These are phyloP conservation scores for Claviceps sp. DNA, from an alignment of 2,329 filamentous ascomycete genomes.

Conservation along the genomic window DNA sequence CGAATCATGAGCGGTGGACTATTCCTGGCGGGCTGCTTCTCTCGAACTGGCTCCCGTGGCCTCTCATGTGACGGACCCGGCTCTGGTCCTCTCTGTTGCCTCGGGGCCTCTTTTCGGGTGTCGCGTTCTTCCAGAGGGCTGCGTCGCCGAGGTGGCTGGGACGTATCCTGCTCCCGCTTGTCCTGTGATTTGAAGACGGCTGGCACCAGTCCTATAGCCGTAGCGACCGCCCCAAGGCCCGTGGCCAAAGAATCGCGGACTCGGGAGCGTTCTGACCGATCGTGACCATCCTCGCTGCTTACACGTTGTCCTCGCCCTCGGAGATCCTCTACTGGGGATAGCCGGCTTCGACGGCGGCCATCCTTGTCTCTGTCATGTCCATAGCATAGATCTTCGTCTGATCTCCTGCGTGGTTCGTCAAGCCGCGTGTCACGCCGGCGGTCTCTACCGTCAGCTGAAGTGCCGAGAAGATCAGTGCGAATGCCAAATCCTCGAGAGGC, in stretches of 20 bases:
- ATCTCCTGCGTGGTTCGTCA: constrained; percentile 17
- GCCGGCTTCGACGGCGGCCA: constrained; percentile 14
- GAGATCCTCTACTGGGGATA: constrained; percentile 13
- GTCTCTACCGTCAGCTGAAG: constrained; percentile 30
- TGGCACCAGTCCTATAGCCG: constrained; percentile 30
- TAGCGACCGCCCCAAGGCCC: constrained; percentile 35
- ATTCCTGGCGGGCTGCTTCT: constrained; percentile 1
- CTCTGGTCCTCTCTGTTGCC: constrained; percentile 10
- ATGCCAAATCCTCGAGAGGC: constrained; percentile 38
- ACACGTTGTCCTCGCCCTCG: constrained; percentile 18
- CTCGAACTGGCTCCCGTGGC: background rate
- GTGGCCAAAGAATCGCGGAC: constrained; percentile 34
- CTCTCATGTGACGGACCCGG: constrained; percentile 5
- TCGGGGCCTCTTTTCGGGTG: constrained; percentile 6
- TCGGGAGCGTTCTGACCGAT: constrained; percentile 28
- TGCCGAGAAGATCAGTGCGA: constrained; percentile 25
- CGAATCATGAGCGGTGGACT: constrained; percentile 1
- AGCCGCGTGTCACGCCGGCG: constrained; percentile 19
- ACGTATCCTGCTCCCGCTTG: constrained; percentile 22
- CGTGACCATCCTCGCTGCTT: constrained; percentile 15
- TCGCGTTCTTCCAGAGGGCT: constrained; percentile 20
- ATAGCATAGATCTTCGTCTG: constrained; percentile 17
- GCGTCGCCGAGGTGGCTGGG: constrained; percentile 15
- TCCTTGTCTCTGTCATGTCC: constrained; percentile 17
- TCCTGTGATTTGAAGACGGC: constrained; percentile 23